Conservation (phyloP, 139 green algal species). For the Nannochloris sp. region DNA sequence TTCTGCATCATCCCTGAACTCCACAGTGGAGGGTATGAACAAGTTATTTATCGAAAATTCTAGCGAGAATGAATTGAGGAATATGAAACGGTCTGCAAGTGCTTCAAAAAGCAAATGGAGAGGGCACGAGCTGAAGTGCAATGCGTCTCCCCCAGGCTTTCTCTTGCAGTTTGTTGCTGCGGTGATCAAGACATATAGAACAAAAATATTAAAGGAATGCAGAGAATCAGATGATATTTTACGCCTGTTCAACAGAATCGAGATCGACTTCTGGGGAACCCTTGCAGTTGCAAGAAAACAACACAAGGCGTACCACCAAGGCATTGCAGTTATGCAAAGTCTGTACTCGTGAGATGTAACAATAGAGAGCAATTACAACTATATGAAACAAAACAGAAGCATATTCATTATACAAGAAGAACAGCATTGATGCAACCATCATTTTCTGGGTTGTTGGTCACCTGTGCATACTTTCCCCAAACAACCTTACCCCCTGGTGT, state of each 20-base stretch:
- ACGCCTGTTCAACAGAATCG: constrained; percentile 47
- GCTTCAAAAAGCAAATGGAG: not conserved
- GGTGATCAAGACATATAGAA: constrained; percentile 38
- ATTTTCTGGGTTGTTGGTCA: constrained; percentile 96
- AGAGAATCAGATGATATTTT: constrained; percentile 58
- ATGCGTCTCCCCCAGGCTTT: constrained; percentile 24
- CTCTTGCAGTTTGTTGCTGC: constrained; percentile 58
- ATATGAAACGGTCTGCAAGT: not conserved
- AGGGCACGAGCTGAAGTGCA: not conserved
- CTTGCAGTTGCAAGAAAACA: constrained; percentile 24
- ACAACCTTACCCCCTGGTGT: constrained; percentile 98
- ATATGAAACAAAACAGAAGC: not conserved
- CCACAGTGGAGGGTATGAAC: constrained; percentile 1
- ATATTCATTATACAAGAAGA: constrained; percentile 75
- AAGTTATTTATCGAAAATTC: not conserved
- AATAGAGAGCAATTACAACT: not conserved
- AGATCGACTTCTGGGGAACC: constrained; percentile 26
- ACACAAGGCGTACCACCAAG: constrained; percentile 22
- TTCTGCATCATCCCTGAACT: not conserved
- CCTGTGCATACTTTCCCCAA: constrained; percentile 97
- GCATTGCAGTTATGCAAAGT: constrained; percentile 8
- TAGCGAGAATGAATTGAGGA: not conserved
- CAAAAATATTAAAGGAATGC: constrained; percentile 42
- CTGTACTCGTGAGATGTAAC: constrained; percentile 4
- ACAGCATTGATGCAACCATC: constrained; percentile 98